Evolutionary conservation across 805 yeast genomes (phyloP), one percentile per base, ranked within the genome.

Genomic region (Schwanniomyces sp.): DNA sequence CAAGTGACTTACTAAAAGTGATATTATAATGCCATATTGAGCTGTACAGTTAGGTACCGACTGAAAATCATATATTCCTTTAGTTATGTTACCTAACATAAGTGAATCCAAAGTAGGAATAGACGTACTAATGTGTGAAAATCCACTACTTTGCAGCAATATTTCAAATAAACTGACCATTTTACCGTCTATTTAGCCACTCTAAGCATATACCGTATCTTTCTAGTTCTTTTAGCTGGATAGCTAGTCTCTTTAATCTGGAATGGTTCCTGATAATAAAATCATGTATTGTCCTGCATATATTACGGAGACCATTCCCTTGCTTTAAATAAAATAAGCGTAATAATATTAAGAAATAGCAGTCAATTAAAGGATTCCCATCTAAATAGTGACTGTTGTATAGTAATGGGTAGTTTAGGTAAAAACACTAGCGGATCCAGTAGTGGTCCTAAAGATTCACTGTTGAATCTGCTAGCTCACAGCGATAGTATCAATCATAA

Each of bases 21-120:
- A 54, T 17, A 55, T 52, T 10, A 60, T 44, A 24, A 67, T 50
- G 4, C 57, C 50, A 41, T 54, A 56, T 36, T 56, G 43, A 0
- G 58, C 63, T 11, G 46, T 39, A 49, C 63, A 57, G 3, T 62
- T 61, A 3, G 77, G 74, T n/a, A 69, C 67, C 2, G 67, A 49
- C 52, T 71, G 76, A 49, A 71, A 53, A 47, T 72, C 76, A 43
- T 63, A 62, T 7, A 72, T 52, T 9, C 69, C 67, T 38, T 51
- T 56, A 30, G 48, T 37, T 36, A 41, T 42, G 27, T 39, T 36
- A 24, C 45, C 41, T 7, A 56, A 47, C 14, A 69, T 53, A 34
- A 55, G 49, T 39, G 49, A 51, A 45, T 72, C 75, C 12, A 71
- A 51, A 16, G 66, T 43, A 1, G 65, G 58, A 12, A 69, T 45